A percentile compares a stretch with the other conserved stretches of the same genome.
Conservation (phyloP, 495 filamentous ascomycete species). For the Terfezia claveryi region DNA sequence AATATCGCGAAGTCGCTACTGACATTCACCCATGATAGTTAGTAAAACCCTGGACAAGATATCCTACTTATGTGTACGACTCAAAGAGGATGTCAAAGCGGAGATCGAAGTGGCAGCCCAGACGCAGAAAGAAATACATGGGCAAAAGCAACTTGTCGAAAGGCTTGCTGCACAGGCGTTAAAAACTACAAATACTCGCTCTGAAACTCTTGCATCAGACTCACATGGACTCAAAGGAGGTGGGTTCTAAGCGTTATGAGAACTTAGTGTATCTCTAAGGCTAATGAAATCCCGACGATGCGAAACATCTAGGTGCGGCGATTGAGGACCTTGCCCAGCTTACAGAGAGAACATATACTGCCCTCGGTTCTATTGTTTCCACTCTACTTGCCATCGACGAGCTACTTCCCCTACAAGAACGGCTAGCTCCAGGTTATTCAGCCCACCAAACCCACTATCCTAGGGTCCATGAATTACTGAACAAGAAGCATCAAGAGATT, state of each 20-base stretch:
- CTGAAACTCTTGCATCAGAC: conserved; percentile 10
- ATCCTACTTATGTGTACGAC: conserved; percentile 9
- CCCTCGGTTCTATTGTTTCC: conserved; percentile 17
- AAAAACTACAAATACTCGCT: conserved; percentile 15
- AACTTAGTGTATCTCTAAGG: neutral
- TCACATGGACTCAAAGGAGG: conserved; percentile 13
- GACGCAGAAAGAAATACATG: conserved; percentile 12
- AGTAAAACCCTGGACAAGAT: conserved; percentile 11
- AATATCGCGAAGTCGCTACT: too few species aligned
- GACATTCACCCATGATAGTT: conserved; percentile 3
- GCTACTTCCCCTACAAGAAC: conserved; percentile 17
- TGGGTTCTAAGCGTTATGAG: neutral
- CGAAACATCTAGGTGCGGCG: conserved; percentile 5
- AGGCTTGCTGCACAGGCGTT: conserved; percentile 12
- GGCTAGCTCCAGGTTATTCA: conserved; percentile 8
- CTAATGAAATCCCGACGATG: neutral
- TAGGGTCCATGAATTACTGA: neutral
- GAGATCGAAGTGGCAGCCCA: conserved; percentile 11
- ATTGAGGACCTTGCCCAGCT: conserved; percentile 14
- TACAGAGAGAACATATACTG: conserved; percentile 15
- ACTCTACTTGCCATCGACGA: conserved; percentile 19
- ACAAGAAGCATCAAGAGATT: neutral
- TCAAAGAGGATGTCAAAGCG: conserved; percentile 9
- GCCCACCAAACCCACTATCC: conserved; percentile 19
- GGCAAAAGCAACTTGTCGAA: conserved; percentile 11